phyloP scores from a whole-genome alignment of 179 eudicot genomes.

The Spergularia azorica region DNA sequence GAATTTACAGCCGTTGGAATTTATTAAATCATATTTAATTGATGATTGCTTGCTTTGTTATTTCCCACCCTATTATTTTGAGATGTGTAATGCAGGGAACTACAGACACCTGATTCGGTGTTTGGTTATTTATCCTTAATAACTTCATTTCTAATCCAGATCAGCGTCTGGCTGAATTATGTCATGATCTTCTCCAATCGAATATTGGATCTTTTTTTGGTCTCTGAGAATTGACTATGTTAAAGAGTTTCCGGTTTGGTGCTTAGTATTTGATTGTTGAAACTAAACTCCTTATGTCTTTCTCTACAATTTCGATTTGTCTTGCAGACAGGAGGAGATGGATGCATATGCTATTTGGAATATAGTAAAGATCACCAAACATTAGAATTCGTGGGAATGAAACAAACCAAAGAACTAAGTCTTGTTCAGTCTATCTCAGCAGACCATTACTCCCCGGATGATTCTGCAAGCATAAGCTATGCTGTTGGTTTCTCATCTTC shows the following conservation, averaged over 20 bases:
- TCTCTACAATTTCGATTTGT: not conserved
- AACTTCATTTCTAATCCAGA: not conserved
- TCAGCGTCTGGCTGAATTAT: not conserved
- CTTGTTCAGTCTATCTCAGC: slow-evolving; percentile 56
- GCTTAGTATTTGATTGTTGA: no score
- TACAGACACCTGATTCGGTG: not conserved
- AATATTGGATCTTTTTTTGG: no score
- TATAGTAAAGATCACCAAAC: slow-evolving; percentile 50
- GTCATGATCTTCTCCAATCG: not conserved
- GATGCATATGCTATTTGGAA: slow-evolving; percentile 94
- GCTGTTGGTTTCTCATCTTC: slow-evolving; percentile 90
- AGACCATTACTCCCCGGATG: slow-evolving; percentile 35
- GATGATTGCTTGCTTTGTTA: not conserved
- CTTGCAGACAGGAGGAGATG: slow-evolving; percentile 95
- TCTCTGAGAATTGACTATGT: no score
- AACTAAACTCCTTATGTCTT: no score
- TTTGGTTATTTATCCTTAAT: not conserved
- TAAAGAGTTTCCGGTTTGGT: no score
- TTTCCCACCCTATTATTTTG: not conserved
- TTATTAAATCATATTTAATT: not conserved
- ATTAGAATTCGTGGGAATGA: slow-evolving; percentile 93
- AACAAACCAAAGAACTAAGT: slow-evolving; percentile 83
- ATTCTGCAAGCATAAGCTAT: slow-evolving; percentile 47
- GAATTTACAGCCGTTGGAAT: not conserved
- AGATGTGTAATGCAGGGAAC: not conserved